Base-by-base conservation (phyloP, 208 protist species). In the Blechomonas ayalai region DNA sequence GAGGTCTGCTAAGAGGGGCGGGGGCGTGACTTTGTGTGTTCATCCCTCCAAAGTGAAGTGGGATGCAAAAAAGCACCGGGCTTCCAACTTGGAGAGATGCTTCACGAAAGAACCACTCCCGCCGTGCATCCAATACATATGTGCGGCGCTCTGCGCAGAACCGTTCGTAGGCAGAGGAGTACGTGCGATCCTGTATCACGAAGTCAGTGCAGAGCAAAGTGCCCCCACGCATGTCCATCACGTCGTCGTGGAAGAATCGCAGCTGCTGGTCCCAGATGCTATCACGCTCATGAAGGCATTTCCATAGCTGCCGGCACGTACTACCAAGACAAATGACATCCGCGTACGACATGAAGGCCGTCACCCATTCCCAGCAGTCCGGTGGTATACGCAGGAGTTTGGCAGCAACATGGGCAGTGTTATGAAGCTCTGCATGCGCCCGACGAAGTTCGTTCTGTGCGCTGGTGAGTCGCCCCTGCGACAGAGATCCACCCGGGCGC, bases 21-120 rank as follows among this genome's bases (percentile, higher is more conserved):
- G 32, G 23, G 18, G 56, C 46, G 5, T 28, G 36, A 38, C 52
- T 40, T 12, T 55, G 23, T 22, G 20, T n/a, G 3, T 59, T 36
- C 9, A 29, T 51, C 8, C 7, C 19, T 0, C 68, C 70, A 15
- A 55, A 42, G 33, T 82, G 68, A 35, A 82, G 37, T 0, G 65
- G 51, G 0, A 82, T 58, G 20, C 69, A 74, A 54, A 74, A 82
- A 48, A 74, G 65, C 19, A 67, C 73, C 3, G 65, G 69, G 4
- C 16, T 13, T 28, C 37, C 50, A 42, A 79, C 69, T 19, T 70
- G 53, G 7, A 82, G 42, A 8, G 64, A 56, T 31, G 67, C 22
- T 25, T 86, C 82, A 27, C 66, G 68, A 50, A 86, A 80, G 35
- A 82, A 55, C 76, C 73, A 87, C 44, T 81, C 71, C 2, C 82